Evolutionary conservation across 1,284 basidiomycete species (phyloP), one percentile per base, ranked within the genome.

Genomic region (Heterobasidion parviporum): DNA sequence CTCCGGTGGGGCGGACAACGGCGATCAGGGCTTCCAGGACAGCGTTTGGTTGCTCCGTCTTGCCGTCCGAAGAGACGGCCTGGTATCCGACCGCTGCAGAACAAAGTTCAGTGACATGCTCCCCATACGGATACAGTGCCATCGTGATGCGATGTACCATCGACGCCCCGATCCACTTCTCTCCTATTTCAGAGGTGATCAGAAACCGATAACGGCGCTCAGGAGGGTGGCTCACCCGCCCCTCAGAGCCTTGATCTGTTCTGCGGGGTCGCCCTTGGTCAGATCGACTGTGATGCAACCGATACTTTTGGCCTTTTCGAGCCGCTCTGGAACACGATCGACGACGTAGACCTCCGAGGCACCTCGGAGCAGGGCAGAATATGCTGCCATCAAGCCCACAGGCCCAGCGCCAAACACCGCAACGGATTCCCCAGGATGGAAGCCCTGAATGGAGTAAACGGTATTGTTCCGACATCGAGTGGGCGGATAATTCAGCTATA

Each of bases 161-260:
- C 77, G n/a, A 80, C 75, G 18, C 76, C 78, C 36, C 78, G 75
- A 62, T 81, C 78, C 10, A 80, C 77, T 57, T 78, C 75, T 48
- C 63, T 68, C 32, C 75, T 77, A 54, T 18, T 14, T 1, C 38
- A 16, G 26, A 26, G 26, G 5, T 12, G 9, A 1, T 54, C 38
- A 50, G 55, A 51, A 49, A 53, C 32, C 44, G 43, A 34, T 36
- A 43, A 44, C n/a, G 41, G 18, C 20, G 20, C 50, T 15, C 51
- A 26, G 45, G n/a, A 34, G 50, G 48, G 44, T 10, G 5, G 63
- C 72, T 59, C 55, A 75, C 76, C 75, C 76, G 59, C 68, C 70
- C 33, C 75, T 64, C 10, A 72, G 51, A 53, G 68, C 67, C 63
- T 73, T 64, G 46, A 78, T 78, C 60, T 76, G 74, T 15, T 72